A percentile compares a stretch with the other conserved stretches of the same genome.
Conservation (phyloP, 129 eudicot genomes). For the Chrysanthemum seticuspe region DNA sequence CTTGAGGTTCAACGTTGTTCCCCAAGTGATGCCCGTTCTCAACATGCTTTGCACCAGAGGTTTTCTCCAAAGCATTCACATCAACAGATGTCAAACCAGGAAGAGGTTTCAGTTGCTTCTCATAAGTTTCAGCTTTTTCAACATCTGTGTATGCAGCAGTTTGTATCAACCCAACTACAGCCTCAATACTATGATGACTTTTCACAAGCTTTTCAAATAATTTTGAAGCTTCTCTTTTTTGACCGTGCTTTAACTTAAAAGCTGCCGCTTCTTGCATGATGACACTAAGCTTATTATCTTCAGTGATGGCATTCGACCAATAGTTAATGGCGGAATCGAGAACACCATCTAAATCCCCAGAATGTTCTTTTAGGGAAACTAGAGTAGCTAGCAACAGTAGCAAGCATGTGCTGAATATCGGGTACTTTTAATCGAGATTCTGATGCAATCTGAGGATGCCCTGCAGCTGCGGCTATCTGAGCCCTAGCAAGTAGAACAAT, state of each 20-base stretch:
- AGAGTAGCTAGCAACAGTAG: slow-evolving; percentile 88
- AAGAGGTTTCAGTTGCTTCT: slow-evolving; percentile 74
- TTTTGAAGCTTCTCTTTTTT: slow-evolving; percentile 67
- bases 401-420: slow-evolving; percentile 93
- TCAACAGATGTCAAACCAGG: slow-evolving; percentile 71
- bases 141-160: slow-evolving; percentile 77
- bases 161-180: slow-evolving; percentile 72
- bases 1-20: slow-evolving; percentile 37
- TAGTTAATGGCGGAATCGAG: slow-evolving; percentile 64
- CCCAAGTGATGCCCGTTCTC: slow-evolving; percentile 50
- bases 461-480: slow-evolving; percentile 87
- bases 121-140: slow-evolving; percentile 84
- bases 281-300: slow-evolving; percentile 57
- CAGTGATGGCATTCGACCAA: slow-evolving; percentile 93
- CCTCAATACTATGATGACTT: slow-evolving; percentile 61
- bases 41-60: slow-evolving; percentile 76
- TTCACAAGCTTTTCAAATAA: slow-evolving; percentile 83
- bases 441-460: slow-evolving; percentile 84
- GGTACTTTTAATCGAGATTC: slow-evolving; percentile 65
- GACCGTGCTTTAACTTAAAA: slow-evolving; percentile 82
- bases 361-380: slow-evolving; percentile 79
- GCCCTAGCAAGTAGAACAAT: slow-evolving; percentile 70
- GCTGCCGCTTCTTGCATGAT: slow-evolving; percentile 90
- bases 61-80: slow-evolving; percentile 75
- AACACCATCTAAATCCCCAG: slow-evolving; percentile 82